A percentile compares a stretch with the other conserved stretches of the same genome.
These are phyloP conservation scores for Podila clonocystis DNA, from an alignment of 192 early-diverging fungal genomes.

Conservation along the genomic window DNA sequence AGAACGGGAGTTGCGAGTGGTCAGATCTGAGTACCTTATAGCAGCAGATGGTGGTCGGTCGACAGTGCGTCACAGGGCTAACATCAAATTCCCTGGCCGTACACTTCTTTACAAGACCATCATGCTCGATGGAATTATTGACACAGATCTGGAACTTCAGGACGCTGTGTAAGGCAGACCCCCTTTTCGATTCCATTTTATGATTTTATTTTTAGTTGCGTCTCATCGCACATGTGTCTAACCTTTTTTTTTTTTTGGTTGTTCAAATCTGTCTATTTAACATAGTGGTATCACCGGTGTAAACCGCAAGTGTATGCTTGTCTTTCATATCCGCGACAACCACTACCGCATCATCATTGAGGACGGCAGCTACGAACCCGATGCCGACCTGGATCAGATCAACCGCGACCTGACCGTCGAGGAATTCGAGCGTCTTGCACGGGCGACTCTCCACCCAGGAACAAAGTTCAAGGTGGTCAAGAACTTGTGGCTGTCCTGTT, in stretches of 20 bases:
- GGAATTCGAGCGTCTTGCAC: slow-evolving; percentile 1
- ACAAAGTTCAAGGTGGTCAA: slow-evolving; percentile 15
- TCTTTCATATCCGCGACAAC: slow-evolving; percentile 24
- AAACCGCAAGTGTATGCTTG: slow-evolving; percentile 26
- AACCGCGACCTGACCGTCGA: slow-evolving; percentile 12
- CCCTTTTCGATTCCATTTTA: not conserved
- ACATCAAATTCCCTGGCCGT: slow-evolving; percentile 26
- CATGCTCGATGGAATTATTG: slow-evolving; percentile 31
- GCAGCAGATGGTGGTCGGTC: slow-evolving; percentile 46
- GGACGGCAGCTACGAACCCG: not conserved
- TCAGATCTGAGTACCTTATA: slow-evolving; percentile 37
- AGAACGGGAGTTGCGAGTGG: slow-evolving; percentile 14
- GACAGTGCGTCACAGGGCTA: slow-evolving; percentile 41
- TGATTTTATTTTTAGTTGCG: too few species aligned
- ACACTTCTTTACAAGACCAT: slow-evolving; percentile 30
- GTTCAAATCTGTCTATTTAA: not conserved
- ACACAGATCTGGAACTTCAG: slow-evolving; percentile 15
- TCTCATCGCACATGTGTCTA: too few species aligned
- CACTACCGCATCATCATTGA: slow-evolving; percentile 17
- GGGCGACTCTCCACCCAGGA: not conserved
- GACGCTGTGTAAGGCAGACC: slow-evolving; percentile 18
- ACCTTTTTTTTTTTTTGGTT: not conserved
- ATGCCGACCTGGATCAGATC: slow-evolving; percentile 16
- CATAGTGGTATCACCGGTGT: slow-evolving; percentile 26
- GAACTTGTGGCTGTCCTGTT: slow-evolving; percentile 30